phyloP scores from a whole-genome alignment of 2,329 filamentous ascomycete genomes.

The Alternaria alternata region DNA sequence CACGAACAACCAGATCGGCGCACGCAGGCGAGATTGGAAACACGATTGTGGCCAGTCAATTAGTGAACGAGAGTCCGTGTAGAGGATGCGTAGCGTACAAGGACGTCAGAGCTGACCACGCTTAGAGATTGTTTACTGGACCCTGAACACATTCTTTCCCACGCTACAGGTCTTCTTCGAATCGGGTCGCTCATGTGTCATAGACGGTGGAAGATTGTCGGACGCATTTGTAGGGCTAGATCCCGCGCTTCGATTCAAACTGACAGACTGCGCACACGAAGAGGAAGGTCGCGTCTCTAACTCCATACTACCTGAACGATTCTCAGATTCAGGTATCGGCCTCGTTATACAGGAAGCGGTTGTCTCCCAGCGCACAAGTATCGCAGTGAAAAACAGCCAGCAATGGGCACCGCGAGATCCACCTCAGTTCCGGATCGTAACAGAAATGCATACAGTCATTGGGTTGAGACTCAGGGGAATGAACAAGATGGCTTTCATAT shows the following conservation, averaged over 20 bases:
- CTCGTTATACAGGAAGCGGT: constrained; percentile 31
- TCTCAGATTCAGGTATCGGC: constrained; percentile 10
- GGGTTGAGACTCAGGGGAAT: constrained; percentile 40
- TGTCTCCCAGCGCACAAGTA: constrained; percentile 32
- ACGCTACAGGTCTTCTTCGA: constrained; percentile 43
- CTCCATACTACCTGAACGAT: constrained; percentile 25
- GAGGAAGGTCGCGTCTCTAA: constrained; percentile 33
- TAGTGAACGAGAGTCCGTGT: constrained; percentile 34
- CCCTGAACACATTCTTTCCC: constrained; percentile 40
- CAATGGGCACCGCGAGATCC: not conserved
- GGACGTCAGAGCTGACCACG: constrained; percentile 3
- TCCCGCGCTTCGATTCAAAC: constrained; percentile 32
- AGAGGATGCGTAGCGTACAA: not conserved
- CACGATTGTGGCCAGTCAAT: constrained; percentile 11
- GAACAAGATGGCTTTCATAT: constrained; percentile 34
- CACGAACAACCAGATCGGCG: not conserved
- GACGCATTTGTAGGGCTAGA: constrained; percentile 34
- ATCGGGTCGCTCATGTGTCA: constrained; percentile 38
- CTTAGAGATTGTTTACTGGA: constrained; percentile 38
- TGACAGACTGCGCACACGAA: constrained; percentile 40
- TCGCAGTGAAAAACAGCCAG: constrained; percentile 20
- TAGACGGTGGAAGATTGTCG: constrained; percentile 27
- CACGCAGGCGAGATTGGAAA: constrained; percentile 23
- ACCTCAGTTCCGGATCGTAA: constrained; percentile 12
- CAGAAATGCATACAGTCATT: constrained; percentile 34